These are phyloP conservation scores for Mycena leptocephala DNA, from an alignment of 768 basidiomycete genomes.

Conservation along the genomic window DNA sequence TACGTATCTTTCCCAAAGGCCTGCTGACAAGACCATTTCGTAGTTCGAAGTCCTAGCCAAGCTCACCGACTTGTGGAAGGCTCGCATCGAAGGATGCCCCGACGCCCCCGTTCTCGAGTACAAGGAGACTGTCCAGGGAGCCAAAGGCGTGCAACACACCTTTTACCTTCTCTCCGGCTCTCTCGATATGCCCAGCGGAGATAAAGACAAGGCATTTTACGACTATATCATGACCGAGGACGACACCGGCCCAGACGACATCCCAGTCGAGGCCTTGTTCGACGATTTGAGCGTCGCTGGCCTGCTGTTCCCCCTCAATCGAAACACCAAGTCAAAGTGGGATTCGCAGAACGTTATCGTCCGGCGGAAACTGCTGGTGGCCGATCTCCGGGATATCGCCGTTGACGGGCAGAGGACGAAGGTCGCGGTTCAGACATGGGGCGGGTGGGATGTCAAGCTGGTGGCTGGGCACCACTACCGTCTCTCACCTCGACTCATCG, in stretches of 20 bases:
- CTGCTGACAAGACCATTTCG: background rate
- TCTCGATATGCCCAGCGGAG: constrained; percentile 57
- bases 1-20: background rate
- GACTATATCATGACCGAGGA: constrained; percentile 64
- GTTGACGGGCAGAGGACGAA: constrained; percentile 50
- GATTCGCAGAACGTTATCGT: constrained; percentile 56
- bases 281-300: constrained; percentile 66
- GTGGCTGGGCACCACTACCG: constrained; percentile 57
- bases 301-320: constrained; percentile 61
- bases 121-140: constrained; percentile 42
- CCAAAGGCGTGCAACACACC: constrained; percentile 49
- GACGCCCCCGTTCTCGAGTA: constrained; percentile 65
- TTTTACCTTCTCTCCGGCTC: constrained; percentile 62
- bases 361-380: constrained; percentile 55
- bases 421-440: constrained; percentile 59
- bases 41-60: constrained; percentile 67
- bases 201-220: constrained; percentile 60
- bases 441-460: constrained; percentile 46
- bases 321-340: constrained; percentile 57
- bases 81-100: constrained; percentile 66
- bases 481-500: constrained; percentile 66
- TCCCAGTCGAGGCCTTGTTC: constrained; percentile 66
- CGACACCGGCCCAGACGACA: constrained; percentile 40
- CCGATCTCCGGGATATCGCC: constrained; percentile 59
- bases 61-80: constrained; percentile 63